Base-by-base conservation (phyloP, 2,329 filamentous ascomycete species). In the Ascochyta fabae region DNA sequence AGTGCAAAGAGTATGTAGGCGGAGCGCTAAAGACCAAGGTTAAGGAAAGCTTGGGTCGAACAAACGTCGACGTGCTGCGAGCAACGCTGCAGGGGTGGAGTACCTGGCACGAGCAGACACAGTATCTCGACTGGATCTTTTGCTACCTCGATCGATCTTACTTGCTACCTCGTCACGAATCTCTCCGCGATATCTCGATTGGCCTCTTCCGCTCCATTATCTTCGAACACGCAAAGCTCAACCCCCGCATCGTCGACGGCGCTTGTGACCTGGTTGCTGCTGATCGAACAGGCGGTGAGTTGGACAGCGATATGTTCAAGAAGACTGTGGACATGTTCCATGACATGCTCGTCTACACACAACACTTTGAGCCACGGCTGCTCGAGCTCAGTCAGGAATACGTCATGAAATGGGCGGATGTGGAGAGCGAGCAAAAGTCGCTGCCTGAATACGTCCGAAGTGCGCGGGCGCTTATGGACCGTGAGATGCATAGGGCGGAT, bases 121-220 rank as follows among this genome's bases (percentile, higher is more conserved):
- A 87, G 62, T 87, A 88, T 13, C 85, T 99, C 48, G 86, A 92
- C 44, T 94, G 90, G 60, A 89, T 96, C 35, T 98, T 97, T 77
- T 96, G 92, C 78, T 99, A 93, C 70, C 84, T 99, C 62, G 94
- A 99, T 73, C 88, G 95, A 60, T 91, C 92, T 2, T 97, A 92
- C 70, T 82, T 99, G 7, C 80, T 96, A 2, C 88, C 89, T 53
- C 87, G 88, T 41, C 87, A 88, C 63, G 86, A 88, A 22, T 89
- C 89, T 31, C 86, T 99, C 53, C 89, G 93, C 68, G 91, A 96
- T 69, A 87, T 96, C 80, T 86, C 88, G 5, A 86, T 95, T 51
- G 77, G 82, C 13, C 83, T 92, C 56, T 99, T 98, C 72, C 85
- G 90, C 48, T 83, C 78, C 8, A 74, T 80, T 42, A 78, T 89